These are phyloP conservation scores for Dactylellina haptotyla DNA, from an alignment of 2,329 filamentous ascomycete species.

Conservation along the genomic window DNA sequence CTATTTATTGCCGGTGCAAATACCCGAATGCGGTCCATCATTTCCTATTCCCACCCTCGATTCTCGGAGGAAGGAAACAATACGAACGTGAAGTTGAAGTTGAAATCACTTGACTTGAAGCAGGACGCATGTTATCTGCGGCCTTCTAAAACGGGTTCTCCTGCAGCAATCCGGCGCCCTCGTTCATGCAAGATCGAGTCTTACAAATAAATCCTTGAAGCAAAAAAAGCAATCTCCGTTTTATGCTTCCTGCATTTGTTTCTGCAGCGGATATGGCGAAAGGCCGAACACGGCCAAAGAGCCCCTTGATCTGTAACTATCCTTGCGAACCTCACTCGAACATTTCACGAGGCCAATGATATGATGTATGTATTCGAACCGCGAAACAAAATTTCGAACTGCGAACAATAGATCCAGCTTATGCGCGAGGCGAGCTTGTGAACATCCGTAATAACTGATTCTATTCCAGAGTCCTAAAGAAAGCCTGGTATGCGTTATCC, in stretches of 20 bases:
- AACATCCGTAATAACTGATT: no score
- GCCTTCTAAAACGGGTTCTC: constrained; percentile 45
- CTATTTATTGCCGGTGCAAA: constrained; percentile 43
- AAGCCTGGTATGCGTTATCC: constrained; percentile 58
- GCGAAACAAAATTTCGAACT: constrained; percentile 20
- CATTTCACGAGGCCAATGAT: constrained; percentile 28
- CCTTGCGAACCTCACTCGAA: constrained; percentile 17
- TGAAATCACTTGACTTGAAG: constrained; percentile 52
- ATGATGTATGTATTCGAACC: constrained; percentile 27
- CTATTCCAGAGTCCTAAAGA: constrained; percentile 53
- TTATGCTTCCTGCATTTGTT: constrained; percentile 9
- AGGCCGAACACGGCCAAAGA: constrained; percentile 7
- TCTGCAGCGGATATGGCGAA: constrained; percentile 10
- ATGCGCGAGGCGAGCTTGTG: no score
- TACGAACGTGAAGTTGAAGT: constrained; percentile 31
- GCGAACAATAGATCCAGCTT: constrained; percentile 4
- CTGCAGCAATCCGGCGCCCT: constrained; percentile 52
- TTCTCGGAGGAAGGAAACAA: constrained; percentile 8
- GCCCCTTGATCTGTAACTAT: constrained; percentile 10
- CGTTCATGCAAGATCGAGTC: constrained; percentile 54
- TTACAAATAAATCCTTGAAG: constrained; percentile 38
- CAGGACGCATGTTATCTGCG: constrained; percentile 43
- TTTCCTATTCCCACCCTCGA: constrained; percentile 28
- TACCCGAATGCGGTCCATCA: constrained; percentile 45
- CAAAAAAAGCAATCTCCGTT: constrained; percentile 34